Conservation (phyloP, 371 early-diverging fungal genomes). For the Haplosporangium sp. region DNA sequence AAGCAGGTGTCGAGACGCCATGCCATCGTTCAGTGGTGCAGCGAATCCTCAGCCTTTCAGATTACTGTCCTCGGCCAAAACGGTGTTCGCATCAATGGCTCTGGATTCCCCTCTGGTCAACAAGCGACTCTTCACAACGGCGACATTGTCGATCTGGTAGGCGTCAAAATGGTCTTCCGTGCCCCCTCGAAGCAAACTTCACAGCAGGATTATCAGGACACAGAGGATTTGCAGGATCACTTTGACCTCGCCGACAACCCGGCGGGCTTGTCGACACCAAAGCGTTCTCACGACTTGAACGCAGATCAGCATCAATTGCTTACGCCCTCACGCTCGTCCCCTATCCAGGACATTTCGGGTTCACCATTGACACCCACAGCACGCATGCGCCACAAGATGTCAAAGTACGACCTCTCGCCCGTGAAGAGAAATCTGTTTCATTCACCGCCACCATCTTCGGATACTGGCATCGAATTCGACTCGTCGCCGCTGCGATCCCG, state of each 20-base stretch:
- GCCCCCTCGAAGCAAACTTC: slow-evolving; percentile 19
- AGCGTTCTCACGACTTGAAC: slow-evolving; percentile 10
- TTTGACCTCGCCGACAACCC: slow-evolving; percentile 2
- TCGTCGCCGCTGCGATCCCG: slow-evolving; percentile 27
- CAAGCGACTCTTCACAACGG: slow-evolving; percentile 33
- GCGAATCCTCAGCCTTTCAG: slow-evolving; percentile 51
- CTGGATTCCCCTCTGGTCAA: slow-evolving; percentile 49
- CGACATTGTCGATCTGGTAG: slow-evolving; percentile 52
- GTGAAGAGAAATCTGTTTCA: slow-evolving; percentile 14
- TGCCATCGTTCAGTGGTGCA: slow-evolving; percentile 62
- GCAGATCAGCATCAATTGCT: slow-evolving; percentile 16
- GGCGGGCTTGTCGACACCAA: slow-evolving; percentile 31
- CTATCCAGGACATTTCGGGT: slow-evolving; percentile 17
- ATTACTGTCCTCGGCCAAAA: slow-evolving; percentile 68
- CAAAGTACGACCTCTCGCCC: slow-evolving; percentile 38
- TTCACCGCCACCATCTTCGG: slow-evolving; percentile 44
- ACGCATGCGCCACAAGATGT: slow-evolving; percentile 47
- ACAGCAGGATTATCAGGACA: slow-evolving; percentile 13
- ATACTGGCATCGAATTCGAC: slow-evolving; percentile 31
- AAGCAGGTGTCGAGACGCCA: slow-evolving; percentile 69
- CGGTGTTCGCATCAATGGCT: slow-evolving; percentile 57
- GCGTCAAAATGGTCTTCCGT: slow-evolving; percentile 52
- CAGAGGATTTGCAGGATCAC: slow-evolving; percentile 7
- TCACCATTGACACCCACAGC: slow-evolving; percentile 38
- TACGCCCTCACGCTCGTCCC: slow-evolving; percentile 35